Percentiles rank a stretch among this genome's conserved stretches.
phyloP scores from a whole-genome alignment of 2,329 filamentous ascomycete genomes.

The Pyricularia sp. region DNA sequence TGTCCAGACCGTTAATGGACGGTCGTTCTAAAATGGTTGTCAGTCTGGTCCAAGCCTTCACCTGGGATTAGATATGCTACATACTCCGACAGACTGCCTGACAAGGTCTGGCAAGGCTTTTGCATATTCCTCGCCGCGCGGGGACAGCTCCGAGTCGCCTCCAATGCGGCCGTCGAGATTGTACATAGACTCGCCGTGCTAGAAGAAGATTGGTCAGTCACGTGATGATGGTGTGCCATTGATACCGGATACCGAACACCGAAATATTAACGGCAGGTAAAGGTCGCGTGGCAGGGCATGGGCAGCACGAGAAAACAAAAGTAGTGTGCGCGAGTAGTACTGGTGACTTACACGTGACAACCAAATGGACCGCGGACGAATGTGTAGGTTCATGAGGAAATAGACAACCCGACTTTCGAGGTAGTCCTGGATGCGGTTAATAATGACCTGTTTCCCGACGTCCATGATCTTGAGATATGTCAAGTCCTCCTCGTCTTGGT shows the following conservation, averaged over 20 bases:
- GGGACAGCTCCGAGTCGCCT: slow-evolving; percentile 79
- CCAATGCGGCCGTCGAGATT: slow-evolving; percentile 89
- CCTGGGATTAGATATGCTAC: slow-evolving; percentile 18
- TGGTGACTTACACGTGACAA: slow-evolving; percentile 65
- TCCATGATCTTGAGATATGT: slow-evolving; percentile 98
- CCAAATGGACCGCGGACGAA: slow-evolving; percentile 94
- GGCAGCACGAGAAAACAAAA: neutral
- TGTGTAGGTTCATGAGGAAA: slow-evolving; percentile 97
- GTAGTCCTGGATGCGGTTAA: slow-evolving; percentile 96
- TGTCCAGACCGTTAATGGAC: slow-evolving; percentile 53
- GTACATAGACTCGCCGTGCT: slow-evolving; percentile 92
- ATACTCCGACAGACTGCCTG: slow-evolving; percentile 74
- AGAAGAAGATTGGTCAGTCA: slow-evolving; percentile 5
- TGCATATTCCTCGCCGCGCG: slow-evolving; percentile 81
- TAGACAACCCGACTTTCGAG: slow-evolving; percentile 94
- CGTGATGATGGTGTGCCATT: neutral
- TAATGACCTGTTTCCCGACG: slow-evolving; percentile 90
- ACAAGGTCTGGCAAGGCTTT: slow-evolving; percentile 76
- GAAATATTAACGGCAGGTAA: neutral
- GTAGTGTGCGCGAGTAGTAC: neutral
- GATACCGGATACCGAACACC: slow-evolving; percentile 9
- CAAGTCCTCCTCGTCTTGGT: slow-evolving; percentile 68
- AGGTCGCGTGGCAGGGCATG: neutral
- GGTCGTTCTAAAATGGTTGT: slow-evolving; percentile 39
- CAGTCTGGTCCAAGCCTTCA: neutral